phyloP scores from a whole-genome alignment of 163 green algal species.

The Volvox carteri region DNA sequence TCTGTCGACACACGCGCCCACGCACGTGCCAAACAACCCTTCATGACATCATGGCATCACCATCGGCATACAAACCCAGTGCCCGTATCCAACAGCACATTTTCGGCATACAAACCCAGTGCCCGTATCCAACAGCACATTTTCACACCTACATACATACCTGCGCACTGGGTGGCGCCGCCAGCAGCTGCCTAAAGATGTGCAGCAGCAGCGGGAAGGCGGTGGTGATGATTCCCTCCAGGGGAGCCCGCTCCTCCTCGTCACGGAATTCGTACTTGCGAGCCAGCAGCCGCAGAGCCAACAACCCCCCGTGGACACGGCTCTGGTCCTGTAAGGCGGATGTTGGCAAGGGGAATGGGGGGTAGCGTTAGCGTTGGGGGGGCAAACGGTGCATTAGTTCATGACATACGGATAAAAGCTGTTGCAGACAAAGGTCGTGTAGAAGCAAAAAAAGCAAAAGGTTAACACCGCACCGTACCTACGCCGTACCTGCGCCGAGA shows the following conservation, averaged over 20 bases:
- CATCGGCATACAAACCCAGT: too few species aligned
- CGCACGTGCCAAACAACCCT: too few species aligned
- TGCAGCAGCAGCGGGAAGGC: slow-evolving; percentile 89
- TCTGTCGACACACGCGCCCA: too few species aligned
- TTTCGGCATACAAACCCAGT: too few species aligned
- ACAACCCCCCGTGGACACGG: slow-evolving; percentile 86
- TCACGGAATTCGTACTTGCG: slow-evolving; percentile 98
- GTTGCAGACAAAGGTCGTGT: not conserved
- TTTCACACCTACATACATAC: not conserved
- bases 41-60: too few species aligned
- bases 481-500: slow-evolving; percentile 73
- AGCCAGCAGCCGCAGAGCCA: slow-evolving; percentile 87
- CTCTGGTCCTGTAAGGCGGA: slow-evolving; percentile 78
- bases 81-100: too few species aligned
- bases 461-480: not conserved
- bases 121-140: too few species aligned
- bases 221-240: slow-evolving; percentile 77
- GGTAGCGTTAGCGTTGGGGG: too few species aligned
- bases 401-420: too few species aligned
- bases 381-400: too few species aligned
- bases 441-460: not conserved
- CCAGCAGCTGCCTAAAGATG: slow-evolving; percentile 84
- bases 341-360: not conserved
- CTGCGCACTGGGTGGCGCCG: slow-evolving; percentile 52
- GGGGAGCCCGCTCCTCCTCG: slow-evolving; percentile 84